phyloP scores from a whole-genome alignment of 2,329 filamentous ascomycete species.

The Talaromyces sp. region DNA sequence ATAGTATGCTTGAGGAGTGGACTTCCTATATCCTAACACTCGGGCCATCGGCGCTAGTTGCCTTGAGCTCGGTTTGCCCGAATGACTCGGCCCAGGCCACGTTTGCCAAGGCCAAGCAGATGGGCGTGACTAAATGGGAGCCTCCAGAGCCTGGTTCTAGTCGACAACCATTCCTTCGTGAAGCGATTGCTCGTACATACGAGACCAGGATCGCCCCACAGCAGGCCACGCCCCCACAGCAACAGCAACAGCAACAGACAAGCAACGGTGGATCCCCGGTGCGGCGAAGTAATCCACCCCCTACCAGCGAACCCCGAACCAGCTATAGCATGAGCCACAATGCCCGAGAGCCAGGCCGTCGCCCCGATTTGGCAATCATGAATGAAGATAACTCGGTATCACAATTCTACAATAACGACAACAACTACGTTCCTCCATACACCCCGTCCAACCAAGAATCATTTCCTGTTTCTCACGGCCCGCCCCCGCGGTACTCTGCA shows the following conservation, averaged over 20 bases:
- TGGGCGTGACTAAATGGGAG: conserved; percentile 56
- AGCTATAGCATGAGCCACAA: background rate
- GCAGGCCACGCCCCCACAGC: background rate
- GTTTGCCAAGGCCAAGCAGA: conserved; percentile 50
- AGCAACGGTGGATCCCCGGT: conserved; percentile 12
- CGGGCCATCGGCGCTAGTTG: conserved; percentile 53
- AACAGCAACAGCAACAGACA: background rate
- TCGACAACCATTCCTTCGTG: conserved; percentile 56
- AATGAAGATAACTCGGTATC: conserved; percentile 9
- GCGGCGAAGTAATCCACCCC: background rate
- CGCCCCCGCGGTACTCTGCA: conserved; percentile 14
- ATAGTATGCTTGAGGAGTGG: conserved; percentile 59
- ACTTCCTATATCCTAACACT: conserved; percentile 56
- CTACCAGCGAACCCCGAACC: background rate
- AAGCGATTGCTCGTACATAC: conserved; percentile 57
- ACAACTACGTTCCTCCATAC: conserved; percentile 3
- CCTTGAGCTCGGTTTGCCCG: conserved; percentile 42
- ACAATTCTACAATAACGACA: background rate
- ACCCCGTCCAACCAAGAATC: conserved; percentile 2
- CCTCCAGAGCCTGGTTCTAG: conserved; percentile 43
- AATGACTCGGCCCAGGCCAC: conserved; percentile 38
- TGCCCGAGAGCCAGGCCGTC: background rate
- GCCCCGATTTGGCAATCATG: background rate
- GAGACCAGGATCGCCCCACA: conserved; percentile 35
- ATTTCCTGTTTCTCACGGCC: conserved; percentile 6